These are phyloP conservation scores for Gaultheria prostrata DNA, from an alignment of 148 eudicot species.

Conservation along the genomic window DNA sequence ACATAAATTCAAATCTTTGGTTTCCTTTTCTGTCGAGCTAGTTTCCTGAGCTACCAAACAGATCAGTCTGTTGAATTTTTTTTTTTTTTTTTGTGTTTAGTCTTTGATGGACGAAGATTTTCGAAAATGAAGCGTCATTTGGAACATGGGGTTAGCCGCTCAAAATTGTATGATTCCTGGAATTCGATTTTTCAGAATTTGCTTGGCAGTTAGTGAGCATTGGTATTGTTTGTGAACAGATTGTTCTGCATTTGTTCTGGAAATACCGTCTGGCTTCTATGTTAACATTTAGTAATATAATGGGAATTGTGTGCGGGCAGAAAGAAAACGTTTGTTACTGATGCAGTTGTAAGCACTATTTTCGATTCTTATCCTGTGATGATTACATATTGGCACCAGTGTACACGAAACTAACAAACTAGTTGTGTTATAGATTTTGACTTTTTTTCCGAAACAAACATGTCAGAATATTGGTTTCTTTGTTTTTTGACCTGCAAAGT, in stretches of 20 bases:
- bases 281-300: not conserved
- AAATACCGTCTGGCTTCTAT: not conserved
- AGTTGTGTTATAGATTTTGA: not conserved
- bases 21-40: not conserved
- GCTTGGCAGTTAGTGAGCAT: not conserved
- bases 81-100: not conserved
- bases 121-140: not conserved
- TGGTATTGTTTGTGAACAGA: not conserved
- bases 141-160: not conserved
- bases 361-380: not conserved
- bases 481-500: not conserved
- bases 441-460: not conserved
- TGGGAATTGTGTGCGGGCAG: not conserved
- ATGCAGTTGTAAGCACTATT: not conserved
- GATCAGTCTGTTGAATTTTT: not conserved
- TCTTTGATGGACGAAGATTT: not conserved
- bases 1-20: not conserved
- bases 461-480: not conserved
- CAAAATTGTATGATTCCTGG: not conserved
- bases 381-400: not conserved
- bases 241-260: not conserved
- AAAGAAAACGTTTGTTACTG: not conserved
- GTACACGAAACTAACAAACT: not conserved
- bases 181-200: not conserved
- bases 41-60: slow-evolving; percentile 2